Conservation (phyloP, 1,284 basidiomycete genomes). For the Phenoliferia sp. region DNA sequence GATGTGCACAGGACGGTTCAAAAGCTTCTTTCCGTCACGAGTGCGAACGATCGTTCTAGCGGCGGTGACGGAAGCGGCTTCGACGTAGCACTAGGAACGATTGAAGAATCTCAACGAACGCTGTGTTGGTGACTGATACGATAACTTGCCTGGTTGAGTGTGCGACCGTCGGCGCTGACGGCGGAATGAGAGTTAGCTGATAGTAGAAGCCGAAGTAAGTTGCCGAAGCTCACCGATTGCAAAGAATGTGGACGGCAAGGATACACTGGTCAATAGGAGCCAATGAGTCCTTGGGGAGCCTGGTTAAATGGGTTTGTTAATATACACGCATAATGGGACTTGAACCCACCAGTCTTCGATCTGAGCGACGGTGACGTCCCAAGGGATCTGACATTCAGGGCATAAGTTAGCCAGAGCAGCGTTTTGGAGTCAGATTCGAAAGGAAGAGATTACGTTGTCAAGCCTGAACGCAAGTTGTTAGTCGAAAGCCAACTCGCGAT, state of each 20-base stretch:
- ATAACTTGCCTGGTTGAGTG: conserved; percentile 15
- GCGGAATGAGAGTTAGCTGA: background rate
- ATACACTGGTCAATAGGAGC: conserved; percentile 13
- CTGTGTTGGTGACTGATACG: background rate
- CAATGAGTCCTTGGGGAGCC: conserved; percentile 12
- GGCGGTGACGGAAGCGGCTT: conserved; percentile 14
- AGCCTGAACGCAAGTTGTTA: too few relatives aligned
- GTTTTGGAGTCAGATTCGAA: background rate
- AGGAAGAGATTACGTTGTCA: conserved; percentile 15
- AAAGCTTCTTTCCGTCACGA: conserved; percentile 14
- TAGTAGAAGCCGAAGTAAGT: background rate
- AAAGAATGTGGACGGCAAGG: conserved; percentile 25
- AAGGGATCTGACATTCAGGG: conserved; percentile 8
- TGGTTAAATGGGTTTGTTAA: too few relatives aligned
- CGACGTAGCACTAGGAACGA: conserved; percentile 22
- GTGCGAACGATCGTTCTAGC: conserved; percentile 17
- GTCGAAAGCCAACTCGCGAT: too few relatives aligned
- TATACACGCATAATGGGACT: too few relatives aligned
- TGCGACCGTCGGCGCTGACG: conserved; percentile 22
- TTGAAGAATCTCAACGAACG: too few relatives aligned
- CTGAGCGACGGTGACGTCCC: conserved; percentile 21
- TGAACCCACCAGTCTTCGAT: conserved; percentile 26
- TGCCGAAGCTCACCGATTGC: conserved; percentile 21
- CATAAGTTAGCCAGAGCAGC: too few relatives aligned
- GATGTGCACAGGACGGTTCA: conserved; percentile 13